These are phyloP conservation scores for Xylariomycetidae sp. DNA, from an alignment of 2,329 filamentous ascomycete genomes.

Conservation along the genomic window DNA sequence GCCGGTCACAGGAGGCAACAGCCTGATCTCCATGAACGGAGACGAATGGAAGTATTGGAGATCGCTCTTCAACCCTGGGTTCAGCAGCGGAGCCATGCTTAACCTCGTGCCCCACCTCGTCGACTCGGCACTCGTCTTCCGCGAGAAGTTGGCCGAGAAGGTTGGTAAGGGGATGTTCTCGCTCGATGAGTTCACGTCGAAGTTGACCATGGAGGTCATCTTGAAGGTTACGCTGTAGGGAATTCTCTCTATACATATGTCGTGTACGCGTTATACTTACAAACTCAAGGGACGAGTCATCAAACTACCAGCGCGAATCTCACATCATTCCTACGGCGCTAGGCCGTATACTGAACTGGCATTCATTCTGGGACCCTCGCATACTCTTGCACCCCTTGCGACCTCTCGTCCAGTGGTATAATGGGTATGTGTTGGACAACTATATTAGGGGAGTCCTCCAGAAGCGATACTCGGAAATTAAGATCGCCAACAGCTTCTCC, in stretches of 20 bases:
- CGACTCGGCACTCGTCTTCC: slow-evolving; percentile 3
- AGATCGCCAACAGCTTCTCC: not conserved
- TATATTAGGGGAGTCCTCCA: slow-evolving; percentile 7
- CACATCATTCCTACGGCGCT: slow-evolving; percentile 6
- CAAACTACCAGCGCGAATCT: slow-evolving; percentile 2
- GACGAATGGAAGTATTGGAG: slow-evolving; percentile 6
- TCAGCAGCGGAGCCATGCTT: slow-evolving; percentile 3
- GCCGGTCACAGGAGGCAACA: slow-evolving; percentile 2
- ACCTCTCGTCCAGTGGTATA: slow-evolving; percentile 7
- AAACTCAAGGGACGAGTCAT: slow-evolving; percentile 2
- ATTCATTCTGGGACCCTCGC: slow-evolving; percentile 9
- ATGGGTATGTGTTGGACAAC: slow-evolving; percentile 3
- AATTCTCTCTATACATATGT: not conserved
- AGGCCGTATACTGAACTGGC: slow-evolving; percentile 4
- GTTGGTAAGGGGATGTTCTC: slow-evolving; percentile 3
- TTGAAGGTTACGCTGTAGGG: slow-evolving; percentile 10
- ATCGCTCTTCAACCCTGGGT: slow-evolving; percentile 5
- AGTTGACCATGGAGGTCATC: slow-evolving; percentile 7
- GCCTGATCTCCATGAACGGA: slow-evolving; percentile 4
- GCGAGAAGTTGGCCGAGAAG: slow-evolving; percentile 3
- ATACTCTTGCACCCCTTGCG: slow-evolving; percentile 7
- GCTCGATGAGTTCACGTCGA: slow-evolving; percentile 8
- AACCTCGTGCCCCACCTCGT: slow-evolving; percentile 4
- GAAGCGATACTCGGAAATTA: slow-evolving; percentile 7
- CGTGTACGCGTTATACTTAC: not conserved